Evolutionary conservation across 192 early-diverging fungal genomes (phyloP), one percentile per base, ranked within the genome.

Genomic region (Helicostylum pulchrum): DNA sequence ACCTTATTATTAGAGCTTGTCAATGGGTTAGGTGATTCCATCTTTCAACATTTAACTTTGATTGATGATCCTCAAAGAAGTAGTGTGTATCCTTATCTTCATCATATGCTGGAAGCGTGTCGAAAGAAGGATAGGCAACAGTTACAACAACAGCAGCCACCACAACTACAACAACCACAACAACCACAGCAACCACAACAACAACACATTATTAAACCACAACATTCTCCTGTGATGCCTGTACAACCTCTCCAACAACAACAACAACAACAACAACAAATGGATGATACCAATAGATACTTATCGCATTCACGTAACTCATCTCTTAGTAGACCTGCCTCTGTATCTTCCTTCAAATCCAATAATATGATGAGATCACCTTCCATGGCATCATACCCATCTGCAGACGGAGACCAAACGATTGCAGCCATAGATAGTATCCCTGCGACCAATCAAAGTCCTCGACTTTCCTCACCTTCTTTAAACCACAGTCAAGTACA

Each of bases 1-100:
- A 97, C 96, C 0, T 81, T 99, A 17, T 72, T 92, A 31, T 83
- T 92, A 20, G 90, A 94, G 71, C 64, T 97, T 43, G 84, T 85
- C 0, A 84, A 82, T 21, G 75, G 71, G 6, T 75, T 95, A 56
- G 86, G 88, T 8, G 87, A 85, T 23, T 61, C 57, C 17, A 78
- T 89, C 3, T 78, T 85, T 51, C 69, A 89, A 6, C 80, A 88
- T 63, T 46, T 86, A 20, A 72, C 66, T 47, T 64, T 89, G 14
- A 85, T 94, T 44, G 78, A 84, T 9, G 83, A 91, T 57, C 80
- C 86, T 8, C 64, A 77, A 46, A 68, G 68, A 45, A 90, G 88
- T 51, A 82, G 85, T 31, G 81, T 88, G 15, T 86, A 87, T 50
- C 83, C 85, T n/a, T 88, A 86, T 59, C 61, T 83, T 26, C 76